Percentiles rank a stretch among this genome's conserved stretches.
phyloP scores from a whole-genome alignment of 1,284 basidiomycete species.

The Trichosporon sp. region DNA sequence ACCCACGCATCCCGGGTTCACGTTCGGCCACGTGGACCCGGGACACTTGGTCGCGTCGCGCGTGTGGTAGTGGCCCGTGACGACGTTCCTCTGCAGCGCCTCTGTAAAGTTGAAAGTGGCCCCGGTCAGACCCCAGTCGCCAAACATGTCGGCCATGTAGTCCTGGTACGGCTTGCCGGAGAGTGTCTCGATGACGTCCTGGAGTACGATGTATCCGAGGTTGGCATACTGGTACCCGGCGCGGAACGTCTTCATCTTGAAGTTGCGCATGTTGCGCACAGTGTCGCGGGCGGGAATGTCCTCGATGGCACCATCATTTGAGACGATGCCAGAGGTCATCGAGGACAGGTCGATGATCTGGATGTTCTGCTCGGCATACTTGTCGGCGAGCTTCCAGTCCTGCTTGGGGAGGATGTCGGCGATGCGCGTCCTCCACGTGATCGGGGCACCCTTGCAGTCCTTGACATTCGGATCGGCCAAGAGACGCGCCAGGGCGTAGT shows the following conservation, averaged over 20 bases:
- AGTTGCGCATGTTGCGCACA: constrained; percentile 35
- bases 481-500: not conserved
- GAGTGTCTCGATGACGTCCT: constrained; percentile 38
- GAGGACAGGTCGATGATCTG: constrained; percentile 56
- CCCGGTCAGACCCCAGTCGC: constrained; percentile 41
- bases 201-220: constrained; percentile 37
- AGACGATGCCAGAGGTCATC: constrained; percentile 44
- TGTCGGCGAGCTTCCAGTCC: constrained; percentile 56
- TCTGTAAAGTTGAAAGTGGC: constrained; percentile 35
- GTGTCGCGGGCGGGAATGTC: constrained; percentile 21
- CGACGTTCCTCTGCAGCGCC: constrained; percentile 26
- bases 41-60: not conserved
- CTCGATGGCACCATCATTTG: constrained; percentile 36
- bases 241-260: constrained; percentile 44
- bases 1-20: not conserved
- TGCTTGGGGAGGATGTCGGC: constrained; percentile 57
- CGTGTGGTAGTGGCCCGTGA: constrained; percentile 9
- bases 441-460: constrained; percentile 27
- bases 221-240: constrained; percentile 49
- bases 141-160: constrained; percentile 41
- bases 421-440: constrained; percentile 58
- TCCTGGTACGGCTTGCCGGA: constrained; percentile 36
- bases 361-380: constrained; percentile 52
- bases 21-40: not conserved
- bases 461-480: not conserved